Evolutionary conservation across 805 yeast species (phyloP), one percentile per base, ranked within the genome.

Genomic region (Debaryomyces hansenii): DNA sequence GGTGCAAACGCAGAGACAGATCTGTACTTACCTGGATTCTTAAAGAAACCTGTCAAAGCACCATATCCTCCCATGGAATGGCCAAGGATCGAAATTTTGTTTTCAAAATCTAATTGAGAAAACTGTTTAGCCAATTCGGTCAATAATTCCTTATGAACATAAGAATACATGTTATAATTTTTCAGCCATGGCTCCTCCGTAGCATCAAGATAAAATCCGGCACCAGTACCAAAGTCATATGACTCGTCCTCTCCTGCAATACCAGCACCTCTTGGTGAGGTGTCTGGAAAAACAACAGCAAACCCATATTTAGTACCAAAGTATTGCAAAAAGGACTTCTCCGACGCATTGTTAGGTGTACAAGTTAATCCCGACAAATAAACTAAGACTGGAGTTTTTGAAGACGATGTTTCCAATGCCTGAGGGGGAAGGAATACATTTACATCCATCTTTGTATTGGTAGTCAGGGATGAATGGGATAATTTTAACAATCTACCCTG

Each of bases 31-130:
- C 83, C 85, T 0, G 91, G 88, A 63, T 86, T 82, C 51, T 76
- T 79, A 49, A 92, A 68, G 54, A 75, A 79, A 12, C 80, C 77
- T 49, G 85, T 70, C 49, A 92, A 67, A 0, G 99, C 96, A 47
- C 98, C 99, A 63, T 80, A 89, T 0, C 99, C 99, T 42, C 99
- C 99, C 98, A 94, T 94, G 1, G 99, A 94, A 66, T 94, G 98
- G 37, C 99, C 99, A n/a, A 94, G 83, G 53, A 92, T 81, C 16
- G 92, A 79, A 42, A 83, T 77, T 35, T 79, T 84, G 34, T 69
- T 63, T 20, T 41, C 40, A 51, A 85, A 83, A 65, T 92, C 90
- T 49, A 92, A 70, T 35, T 67, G 64, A 2, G 69, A 49, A 45
- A 64, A 77, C 14, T 68, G 64, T 24, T 60, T 60, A 11, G 77